Conservation (phyloP, 495 filamentous ascomycete genomes). For the Trichoderma virens region DNA sequence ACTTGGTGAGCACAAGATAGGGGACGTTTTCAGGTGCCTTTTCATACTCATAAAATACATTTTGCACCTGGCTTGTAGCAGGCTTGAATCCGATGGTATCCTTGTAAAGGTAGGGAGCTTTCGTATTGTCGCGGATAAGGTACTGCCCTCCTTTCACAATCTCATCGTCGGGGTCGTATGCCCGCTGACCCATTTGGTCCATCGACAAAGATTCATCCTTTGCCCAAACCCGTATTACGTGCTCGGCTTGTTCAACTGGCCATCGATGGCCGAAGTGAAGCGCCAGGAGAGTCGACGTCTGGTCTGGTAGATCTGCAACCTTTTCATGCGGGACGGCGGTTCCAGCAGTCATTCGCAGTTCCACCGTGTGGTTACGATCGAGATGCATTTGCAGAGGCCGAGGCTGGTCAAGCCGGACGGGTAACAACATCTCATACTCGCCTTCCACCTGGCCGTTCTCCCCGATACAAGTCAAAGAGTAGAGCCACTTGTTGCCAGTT, state of each 20-base stretch:
- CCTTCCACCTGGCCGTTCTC: constrained; percentile 23
- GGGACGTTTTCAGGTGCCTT: constrained; percentile 30
- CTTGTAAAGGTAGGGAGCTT: constrained; percentile 26
- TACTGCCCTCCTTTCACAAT: background rate
- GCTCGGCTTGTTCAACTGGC: constrained; percentile 27
- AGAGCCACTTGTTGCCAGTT: constrained; percentile 18
- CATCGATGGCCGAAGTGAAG: constrained; percentile 41
- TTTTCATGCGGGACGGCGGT: constrained; percentile 8
- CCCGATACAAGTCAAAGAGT: constrained; percentile 24
- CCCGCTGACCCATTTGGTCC: constrained; percentile 12
- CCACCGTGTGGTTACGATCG: constrained; percentile 36
- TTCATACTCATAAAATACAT: constrained; percentile 18
- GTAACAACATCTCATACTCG: constrained; percentile 41
- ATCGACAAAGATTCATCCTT: constrained; percentile 15
- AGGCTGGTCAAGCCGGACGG: constrained; percentile 34
- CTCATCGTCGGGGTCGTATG: background rate
- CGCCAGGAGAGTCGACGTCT: constrained; percentile 41
- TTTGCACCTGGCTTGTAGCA: constrained; percentile 17
- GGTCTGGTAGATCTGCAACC: constrained; percentile 24
- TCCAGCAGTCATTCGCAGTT: constrained; percentile 16
- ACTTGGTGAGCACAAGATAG: constrained; percentile 40
- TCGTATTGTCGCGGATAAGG: constrained; percentile 26
- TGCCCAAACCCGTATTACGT: constrained; percentile 28
- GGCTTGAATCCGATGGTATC: constrained; percentile 31
- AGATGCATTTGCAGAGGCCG: constrained; percentile 41